Base-by-base conservation (phyloP, 345 rosid species). In the Murraya koenigii region DNA sequence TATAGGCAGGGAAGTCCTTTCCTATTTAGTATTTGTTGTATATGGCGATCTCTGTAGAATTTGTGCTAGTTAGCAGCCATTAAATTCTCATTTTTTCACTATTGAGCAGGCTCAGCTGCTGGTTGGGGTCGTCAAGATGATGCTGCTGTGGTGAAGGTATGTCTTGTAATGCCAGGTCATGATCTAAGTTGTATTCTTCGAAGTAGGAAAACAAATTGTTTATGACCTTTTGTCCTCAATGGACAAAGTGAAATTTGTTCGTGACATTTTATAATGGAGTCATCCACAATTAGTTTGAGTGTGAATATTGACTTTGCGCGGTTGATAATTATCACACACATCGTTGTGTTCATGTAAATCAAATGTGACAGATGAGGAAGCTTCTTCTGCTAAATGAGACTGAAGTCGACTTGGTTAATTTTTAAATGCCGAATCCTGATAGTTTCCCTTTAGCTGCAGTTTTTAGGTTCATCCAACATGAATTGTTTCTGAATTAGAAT, bases 101-200 rank as follows among this genome's bases (percentile, higher is more conserved):
- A 17, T 81, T 39, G 79, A 75, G 59, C 89, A 95, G 98, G 98
- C 65, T 95, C 98, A 22, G 97, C 99, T 82, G 95, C 98, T 71
- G 98, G 99, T 47, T 95, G 97, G 97, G 98, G 99, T 78, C 85
- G 94, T 78, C 93, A 81, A 83, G 98, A 93, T 82, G 98, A 95
- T 80, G 92, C 99, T 77, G 98, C 94, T 66, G 98, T 95, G 26
- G 99, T 95, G 68, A 93, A 93, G 98, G 99, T 95, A 85, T 69
- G 80, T 25, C 23, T 54, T 26, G 33, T 55, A 17, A 14, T 77
- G 10, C 30, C 28, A 44, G 30, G 63, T 54, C 60, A 35, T 68
- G 61, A 41, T 36, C 72, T 5, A 28, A 44, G 63, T 59, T n/a
- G 61, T 35, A 25, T 54, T 22, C 69, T 71, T 39, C 59, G 35